Conservation (phyloP, 257 asterid species). For the Echites panduratus region DNA sequence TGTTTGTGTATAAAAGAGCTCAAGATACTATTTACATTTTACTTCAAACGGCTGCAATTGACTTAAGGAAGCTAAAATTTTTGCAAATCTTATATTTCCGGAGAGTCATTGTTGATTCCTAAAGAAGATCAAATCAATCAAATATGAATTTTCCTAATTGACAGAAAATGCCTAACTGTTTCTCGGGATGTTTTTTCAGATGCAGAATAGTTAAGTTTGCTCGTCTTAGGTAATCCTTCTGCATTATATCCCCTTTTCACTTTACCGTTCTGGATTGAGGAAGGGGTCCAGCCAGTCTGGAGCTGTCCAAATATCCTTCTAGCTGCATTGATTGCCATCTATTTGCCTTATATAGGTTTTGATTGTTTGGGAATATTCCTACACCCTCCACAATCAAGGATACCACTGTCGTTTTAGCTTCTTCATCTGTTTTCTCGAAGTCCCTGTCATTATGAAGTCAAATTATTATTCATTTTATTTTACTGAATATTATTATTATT, state of each 20-base stretch:
- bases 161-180: background rate
- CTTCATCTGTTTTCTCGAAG: constrained; percentile 25
- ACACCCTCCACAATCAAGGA: constrained; percentile 40
- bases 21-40: background rate
- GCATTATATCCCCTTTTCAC: background rate
- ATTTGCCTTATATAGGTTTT: constrained; percentile 21
- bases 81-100: background rate
- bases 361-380: constrained; percentile 28
- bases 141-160: background rate
- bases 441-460: constrained; percentile 26
- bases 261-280: constrained; percentile 6
- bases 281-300: constrained; percentile 14
- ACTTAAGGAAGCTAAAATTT: constrained; percentile 2
- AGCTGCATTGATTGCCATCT: constrained; percentile 22
- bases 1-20: background rate
- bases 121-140: background rate
- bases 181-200: background rate
- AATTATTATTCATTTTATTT: background rate
- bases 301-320: constrained; percentile 18
- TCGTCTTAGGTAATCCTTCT: background rate
- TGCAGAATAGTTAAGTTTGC: background rate
- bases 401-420: constrained; percentile 33
- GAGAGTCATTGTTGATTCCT: constrained; percentile 13
- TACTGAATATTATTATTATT: background rate
- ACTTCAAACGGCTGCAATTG: constrained; percentile 2